Evolutionary conservation across 306 rosid genomes (phyloP), one percentile per base, ranked within the genome.

Genomic region (Hippophae tibetana): DNA sequence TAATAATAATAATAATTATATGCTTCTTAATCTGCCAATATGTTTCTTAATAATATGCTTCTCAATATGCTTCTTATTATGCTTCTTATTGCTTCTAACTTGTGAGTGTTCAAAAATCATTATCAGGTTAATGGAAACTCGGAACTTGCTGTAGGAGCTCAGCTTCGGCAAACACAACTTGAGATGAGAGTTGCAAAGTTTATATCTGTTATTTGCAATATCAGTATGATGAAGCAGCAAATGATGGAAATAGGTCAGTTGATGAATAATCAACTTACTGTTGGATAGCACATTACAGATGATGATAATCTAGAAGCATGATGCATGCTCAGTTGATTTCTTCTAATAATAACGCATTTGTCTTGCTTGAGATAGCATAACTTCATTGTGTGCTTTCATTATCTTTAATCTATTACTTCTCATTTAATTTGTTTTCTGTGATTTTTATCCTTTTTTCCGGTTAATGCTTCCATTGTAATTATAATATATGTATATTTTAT

Each of bases 231-330:
- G 99, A 82, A 78, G 80, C 99, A 88, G 64, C 96, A 88, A 52
- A 92, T 92, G 99, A 87, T 92, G 96, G 95, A 92, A 88, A 92
- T 92, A 75, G 99, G 99, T 92, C 63, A 58, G 93, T 67, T 62
- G 11, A 54, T 66, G 45, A 60, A 31, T 44, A 52, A 43, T 56
- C 54, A 41, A 38, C 68, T 42, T 54, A 47, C 62, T 56, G 26
- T 7, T 7, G 25, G 11, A 10, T 55, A 64, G 64, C 58, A 58
- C 61, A 47, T 18, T 7, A 27, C 45, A 8, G 4, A 40, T 75
- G 72, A 63, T 57, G 54, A 67, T 62, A 61, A 49, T 74, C 59
- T 62, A 52, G 67, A 63, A 57, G 13, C 43, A 60, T 56, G 61
- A 42, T 25, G 51, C 43, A 44, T 12, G 18, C 25, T 8, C 13